These are phyloP conservation scores for Neonectria faginata DNA, from an alignment of 2,329 filamentous ascomycete genomes.

Conservation along the genomic window DNA sequence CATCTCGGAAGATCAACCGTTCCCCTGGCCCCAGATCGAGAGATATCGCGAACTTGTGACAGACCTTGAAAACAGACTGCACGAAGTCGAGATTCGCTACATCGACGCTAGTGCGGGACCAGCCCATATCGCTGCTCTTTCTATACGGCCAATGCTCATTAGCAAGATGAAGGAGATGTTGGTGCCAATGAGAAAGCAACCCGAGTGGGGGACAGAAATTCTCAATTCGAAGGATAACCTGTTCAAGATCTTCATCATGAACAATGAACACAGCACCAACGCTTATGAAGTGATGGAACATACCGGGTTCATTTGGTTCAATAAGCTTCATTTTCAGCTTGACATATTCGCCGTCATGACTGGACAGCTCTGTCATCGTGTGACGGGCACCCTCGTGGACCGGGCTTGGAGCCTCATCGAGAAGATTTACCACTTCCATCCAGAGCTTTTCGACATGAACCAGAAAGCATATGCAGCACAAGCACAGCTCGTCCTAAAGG, in stretches of 20 bases:
- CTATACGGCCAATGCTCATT: slow-evolving; percentile 60
- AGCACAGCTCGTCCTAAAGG: slow-evolving; percentile 62
- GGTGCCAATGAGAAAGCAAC: slow-evolving; percentile 58
- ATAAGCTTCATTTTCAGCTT: slow-evolving; percentile 65
- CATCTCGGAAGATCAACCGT: slow-evolving; percentile 46
- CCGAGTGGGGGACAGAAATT: slow-evolving; percentile 64
- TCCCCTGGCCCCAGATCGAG: slow-evolving; percentile 48
- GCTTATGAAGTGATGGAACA: slow-evolving; percentile 58
- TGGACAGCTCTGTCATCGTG: slow-evolving; percentile 64
- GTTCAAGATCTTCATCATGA: slow-evolving; percentile 65
- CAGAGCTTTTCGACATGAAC: slow-evolving; percentile 63
- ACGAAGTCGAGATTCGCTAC: slow-evolving; percentile 61
- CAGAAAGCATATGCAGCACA: slow-evolving; percentile 59
- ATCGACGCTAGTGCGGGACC: slow-evolving; percentile 65
- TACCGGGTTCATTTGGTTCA: slow-evolving; percentile 67
- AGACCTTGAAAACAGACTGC: slow-evolving; percentile 57
- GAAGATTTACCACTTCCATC: slow-evolving; percentile 60
- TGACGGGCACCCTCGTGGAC: slow-evolving; percentile 63
- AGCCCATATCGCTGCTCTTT: slow-evolving; percentile 63
- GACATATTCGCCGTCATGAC: slow-evolving; percentile 68
- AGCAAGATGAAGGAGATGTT: slow-evolving; percentile 63
- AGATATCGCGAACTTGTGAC: slow-evolving; percentile 57
- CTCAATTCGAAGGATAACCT: slow-evolving; percentile 63
- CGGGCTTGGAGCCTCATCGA: slow-evolving; percentile 64
- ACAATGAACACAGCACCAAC: slow-evolving; percentile 60